Percentiles rank a stretch among this genome's conserved stretches.
phyloP scores from a whole-genome alignment of 108 stramenopile species.

The Cyclotella sp. region DNA sequence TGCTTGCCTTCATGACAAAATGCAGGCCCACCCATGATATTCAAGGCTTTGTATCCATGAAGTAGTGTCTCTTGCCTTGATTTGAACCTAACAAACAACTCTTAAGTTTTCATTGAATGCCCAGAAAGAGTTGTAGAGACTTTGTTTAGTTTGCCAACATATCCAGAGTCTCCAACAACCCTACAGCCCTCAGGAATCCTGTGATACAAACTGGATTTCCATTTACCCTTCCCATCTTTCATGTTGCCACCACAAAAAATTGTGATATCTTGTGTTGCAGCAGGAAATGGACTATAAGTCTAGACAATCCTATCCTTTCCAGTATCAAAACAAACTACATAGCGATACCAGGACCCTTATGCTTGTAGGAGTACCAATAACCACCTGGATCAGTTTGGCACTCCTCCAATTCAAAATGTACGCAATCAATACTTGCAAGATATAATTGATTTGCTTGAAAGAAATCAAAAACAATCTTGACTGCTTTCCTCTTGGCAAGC shows the following conservation, averaged over 20 bases:
- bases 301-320: slow-evolving; percentile 36
- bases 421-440: slow-evolving; percentile 10
- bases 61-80: slow-evolving; percentile 53
- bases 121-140: slow-evolving; percentile 4
- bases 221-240: slow-evolving; percentile 9
- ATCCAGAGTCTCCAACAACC: slow-evolving; percentile 19
- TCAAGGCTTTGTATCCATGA: slow-evolving; percentile 40
- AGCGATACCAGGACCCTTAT: too few relatives aligned
- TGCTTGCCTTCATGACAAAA: slow-evolving; percentile 17
- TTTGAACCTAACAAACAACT: slow-evolving; percentile 24
- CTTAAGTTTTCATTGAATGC: background rate
- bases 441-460: background rate
- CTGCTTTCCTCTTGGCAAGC: background rate
- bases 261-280: too few relatives aligned
- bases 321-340: slow-evolving; percentile 41
- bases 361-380: slow-evolving; percentile 51
- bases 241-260: slow-evolving; percentile 6
- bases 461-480: slow-evolving; percentile 7
- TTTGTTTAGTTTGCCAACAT: slow-evolving; percentile 11
- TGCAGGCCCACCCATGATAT: background rate
- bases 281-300: slow-evolving; percentile 55
- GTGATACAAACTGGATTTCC: slow-evolving; percentile 5
- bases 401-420: slow-evolving; percentile 7
- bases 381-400: slow-evolving; percentile 9
- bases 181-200: background rate